A percentile compares a stretch with the other conserved stretches of the same genome.
Evolutionary conservation across 1,284 basidiomycete species (phyloP).

Genomic region (Nidula niveotomentosa): DNA sequence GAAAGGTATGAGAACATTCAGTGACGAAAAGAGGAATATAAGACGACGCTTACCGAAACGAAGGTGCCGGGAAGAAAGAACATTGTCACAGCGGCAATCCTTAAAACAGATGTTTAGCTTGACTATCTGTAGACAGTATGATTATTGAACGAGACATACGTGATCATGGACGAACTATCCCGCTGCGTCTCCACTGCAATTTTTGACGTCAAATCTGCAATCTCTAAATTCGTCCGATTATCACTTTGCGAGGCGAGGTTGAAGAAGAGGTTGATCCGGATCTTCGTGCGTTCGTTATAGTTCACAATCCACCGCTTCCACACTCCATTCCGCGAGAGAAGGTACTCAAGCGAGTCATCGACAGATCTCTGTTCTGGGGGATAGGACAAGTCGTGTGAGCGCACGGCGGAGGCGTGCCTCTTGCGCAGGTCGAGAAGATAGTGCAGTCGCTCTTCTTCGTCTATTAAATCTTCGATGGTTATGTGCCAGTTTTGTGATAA

Average conservation of each 20-base stretch:
- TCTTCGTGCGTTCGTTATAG: slow-evolving; percentile 4
- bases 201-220: slow-evolving; percentile 4
- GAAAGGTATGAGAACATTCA: background rate
- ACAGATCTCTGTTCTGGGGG: too few species aligned
- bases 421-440: too few species aligned
- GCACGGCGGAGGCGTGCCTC: too few species aligned
- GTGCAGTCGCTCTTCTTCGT: too few species aligned
- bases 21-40: background rate
- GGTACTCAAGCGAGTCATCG: too few species aligned
- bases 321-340: too few species aligned
- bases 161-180: slow-evolving; percentile 7
- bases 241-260: slow-evolving; percentile 4
- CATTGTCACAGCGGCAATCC: slow-evolving; percentile 8
- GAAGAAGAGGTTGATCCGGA: slow-evolving; percentile 6
- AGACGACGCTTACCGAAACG: too few species aligned
- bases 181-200: slow-evolving; percentile 4
- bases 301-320: background rate
- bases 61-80: slow-evolving; percentile 7
- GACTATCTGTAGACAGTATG: background rate
- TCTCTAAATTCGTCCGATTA: slow-evolving; percentile 2
- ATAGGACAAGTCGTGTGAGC: too few species aligned
- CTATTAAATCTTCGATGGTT: too few species aligned
- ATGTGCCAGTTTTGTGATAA: too few species aligned
- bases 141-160: slow-evolving; percentile 2
- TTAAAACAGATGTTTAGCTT: background rate